Evolutionary conservation across 23 red algal species (phyloP).

Genomic region (Gracilaria gracilis): DNA sequence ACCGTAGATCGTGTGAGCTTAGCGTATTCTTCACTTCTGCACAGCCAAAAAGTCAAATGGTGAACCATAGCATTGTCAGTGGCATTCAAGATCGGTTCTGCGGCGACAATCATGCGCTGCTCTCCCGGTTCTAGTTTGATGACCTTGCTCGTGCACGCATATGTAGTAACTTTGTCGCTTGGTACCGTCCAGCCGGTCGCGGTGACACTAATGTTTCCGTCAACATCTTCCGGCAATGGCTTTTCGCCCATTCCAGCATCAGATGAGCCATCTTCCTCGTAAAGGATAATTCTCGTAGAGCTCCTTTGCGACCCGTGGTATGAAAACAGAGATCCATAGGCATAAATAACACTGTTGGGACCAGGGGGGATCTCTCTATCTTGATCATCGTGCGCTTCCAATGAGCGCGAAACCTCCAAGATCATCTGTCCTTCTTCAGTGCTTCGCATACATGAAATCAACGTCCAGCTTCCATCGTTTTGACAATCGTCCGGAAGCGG

Average conservation of each 20-base stretch:
- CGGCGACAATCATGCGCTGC: constrained; percentile 67
- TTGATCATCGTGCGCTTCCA: constrained; percentile 61
- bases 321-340: constrained; percentile 49
- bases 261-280: background rate
- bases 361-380: constrained; percentile 45
- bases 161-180: constrained; percentile 47
- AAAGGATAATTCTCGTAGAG: constrained; percentile 35
- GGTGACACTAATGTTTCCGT: constrained; percentile 23
- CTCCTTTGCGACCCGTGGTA: constrained; percentile 44
- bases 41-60: constrained; percentile 66
- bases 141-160: constrained; percentile 46
- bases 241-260: background rate
- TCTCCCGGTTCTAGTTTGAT: constrained; percentile 15
- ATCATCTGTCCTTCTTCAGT: constrained; percentile 25
- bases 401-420: constrained; percentile 50
- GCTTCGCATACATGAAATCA: constrained; percentile 42
- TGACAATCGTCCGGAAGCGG: constrained; percentile 61
- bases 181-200: constrained; percentile 47
- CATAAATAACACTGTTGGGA: constrained; percentile 51
- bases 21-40: constrained; percentile 49
- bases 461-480: constrained; percentile 42
- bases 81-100: constrained; percentile 62
- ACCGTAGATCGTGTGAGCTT: background rate
- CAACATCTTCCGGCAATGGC: constrained; percentile 51
- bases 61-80: constrained; percentile 50